phyloP scores from a whole-genome alignment of 805 yeast genomes.

The Starmerella asiatica region DNA sequence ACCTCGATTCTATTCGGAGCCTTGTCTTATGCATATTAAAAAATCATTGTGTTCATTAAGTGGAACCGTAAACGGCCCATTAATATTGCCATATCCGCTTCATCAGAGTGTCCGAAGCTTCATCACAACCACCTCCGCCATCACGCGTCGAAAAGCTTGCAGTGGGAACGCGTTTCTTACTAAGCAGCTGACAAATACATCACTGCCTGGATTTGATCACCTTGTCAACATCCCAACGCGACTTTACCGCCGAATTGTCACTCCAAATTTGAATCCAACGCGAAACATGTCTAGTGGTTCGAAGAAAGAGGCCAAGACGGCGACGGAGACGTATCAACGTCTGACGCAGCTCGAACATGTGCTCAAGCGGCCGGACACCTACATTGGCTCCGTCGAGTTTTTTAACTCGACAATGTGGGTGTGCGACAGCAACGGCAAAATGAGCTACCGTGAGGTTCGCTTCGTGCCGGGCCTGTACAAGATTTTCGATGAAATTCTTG shows the following conservation, averaged over 20 bases:
- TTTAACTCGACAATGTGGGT: conserved; percentile 77
- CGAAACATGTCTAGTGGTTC: neutral
- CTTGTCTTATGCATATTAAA: too few species aligned
- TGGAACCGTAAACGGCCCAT: too few species aligned
- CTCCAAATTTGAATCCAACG: neutral
- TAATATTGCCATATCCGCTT: too few species aligned
- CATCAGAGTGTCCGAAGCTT: too few species aligned
- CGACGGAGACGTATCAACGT: conserved; percentile 50
- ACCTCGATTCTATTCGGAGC: too few species aligned
- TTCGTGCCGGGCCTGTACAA: conserved; percentile 94
- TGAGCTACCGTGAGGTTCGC: conserved; percentile 43
- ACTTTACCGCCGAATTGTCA: neutral
- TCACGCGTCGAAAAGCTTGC: too few species aligned
- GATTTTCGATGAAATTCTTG: conserved; percentile 92
- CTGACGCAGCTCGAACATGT: conserved; percentile 93
- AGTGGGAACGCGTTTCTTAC: conserved; percentile 6
- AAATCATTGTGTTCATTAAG: too few species aligned
- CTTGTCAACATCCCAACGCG: neutral
- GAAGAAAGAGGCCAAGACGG: conserved; percentile 8
- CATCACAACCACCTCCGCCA: too few species aligned
- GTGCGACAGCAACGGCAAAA: conserved; percentile 49
- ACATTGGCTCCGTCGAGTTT: conserved; percentile 86
- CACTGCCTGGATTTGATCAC: neutral
- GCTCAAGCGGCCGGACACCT: conserved; percentile 92
- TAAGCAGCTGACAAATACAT: neutral